Base-by-base conservation (phyloP, 192 early-diverging fungal species). In the Umbelopsis sp. region DNA sequence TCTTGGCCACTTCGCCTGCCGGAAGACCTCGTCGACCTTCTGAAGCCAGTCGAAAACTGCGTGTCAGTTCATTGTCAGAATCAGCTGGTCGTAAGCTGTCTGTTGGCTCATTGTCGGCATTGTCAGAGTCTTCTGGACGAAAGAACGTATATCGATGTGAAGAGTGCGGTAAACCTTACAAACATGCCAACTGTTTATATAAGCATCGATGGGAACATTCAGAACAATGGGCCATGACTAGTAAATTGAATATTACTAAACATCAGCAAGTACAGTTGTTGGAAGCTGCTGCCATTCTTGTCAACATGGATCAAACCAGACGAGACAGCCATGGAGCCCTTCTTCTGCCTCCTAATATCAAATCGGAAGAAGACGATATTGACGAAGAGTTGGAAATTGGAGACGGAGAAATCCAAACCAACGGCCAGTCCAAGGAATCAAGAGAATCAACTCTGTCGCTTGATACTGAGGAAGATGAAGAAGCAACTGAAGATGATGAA, bases 131-230 rank as follows among this genome's bases (percentile, higher is more conserved):
- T 16, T 4, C 41, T 8, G 53, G 45, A 52, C 21, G 50, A n/a
- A 53, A 61, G 55, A 35, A 15, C 33, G 27, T 61, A 0, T 58
- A 72, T 52, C 71, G 80, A 53, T 91, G 90, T 55, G 74, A 77
- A 16, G 81, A 81, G 22, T 91, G 90, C 75, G 87, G 86, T 27
- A 91, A 91, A 68, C 50, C 70, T 0, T 91, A 90, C 78, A 91
- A 91, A 51, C 87, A 88, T 68, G 77, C 83, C 9, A 88, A 85
- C 61, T 90, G 87, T 70, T 73, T 91, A 16, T 61, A 74, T 67
- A 91, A 89, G 74, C 90, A 91, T 78, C 80, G 80, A 30, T 89
- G 88, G 90, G 88, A 91, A 67, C 90, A 91, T 64, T 89, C 88
- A 9, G 81, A 80, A 35, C 79, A 84, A 61, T 91, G 89, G 89